Base-by-base conservation (phyloP, 2,329 filamentous ascomycete genomes). In the Hymenoscyphus salicellus region DNA sequence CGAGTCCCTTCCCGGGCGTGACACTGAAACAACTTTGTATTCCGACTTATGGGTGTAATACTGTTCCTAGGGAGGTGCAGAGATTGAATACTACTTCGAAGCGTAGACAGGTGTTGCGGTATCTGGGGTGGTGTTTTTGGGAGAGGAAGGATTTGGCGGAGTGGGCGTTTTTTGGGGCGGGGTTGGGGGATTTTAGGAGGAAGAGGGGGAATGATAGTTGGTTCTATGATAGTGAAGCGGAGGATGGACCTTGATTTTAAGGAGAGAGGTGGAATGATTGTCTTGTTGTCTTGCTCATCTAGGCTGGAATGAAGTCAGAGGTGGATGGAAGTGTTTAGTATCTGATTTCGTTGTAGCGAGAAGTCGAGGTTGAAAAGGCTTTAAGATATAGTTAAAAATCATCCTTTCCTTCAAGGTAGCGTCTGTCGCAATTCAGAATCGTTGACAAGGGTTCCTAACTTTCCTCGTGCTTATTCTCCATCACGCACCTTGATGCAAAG, bases 121-220 rank as follows among this genome's bases (percentile, higher is more conserved):
- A 59, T n/a, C 28, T 63, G 1, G 60, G 56, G 3, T 63, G 61
- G 61, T 36, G 26, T 11, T 63, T 63, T 41, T 63, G 61, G 61
- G 41, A 38, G 3, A 10, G 36, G 11, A 30, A 28, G 23, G 38
- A 52, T 36, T 33, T 63, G 23, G 23, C 20, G 17, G 38, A 63
- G 17, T 63, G 56, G 61, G 55, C 55, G 10, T 56, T 46, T n/a
- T 59, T 28, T 58, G 56, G 41, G 55, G 36, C 36, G 36, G 17
- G 33, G 1, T 57, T 63, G 26, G 23, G 55, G 8, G 57, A 36
- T 17, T 63, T 63, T 59, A n/a, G 28, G n/a, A 32, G 16, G 26
- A n/a, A 10, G 36, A 26, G 26, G 36, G 30, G 33, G 49, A 33
- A 32, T 55, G 33, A 57, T 2, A 23, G 36, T 30, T 62, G 33